Conservation (phyloP, 805 yeast species). For the Spathaspora boniae region DNA sequence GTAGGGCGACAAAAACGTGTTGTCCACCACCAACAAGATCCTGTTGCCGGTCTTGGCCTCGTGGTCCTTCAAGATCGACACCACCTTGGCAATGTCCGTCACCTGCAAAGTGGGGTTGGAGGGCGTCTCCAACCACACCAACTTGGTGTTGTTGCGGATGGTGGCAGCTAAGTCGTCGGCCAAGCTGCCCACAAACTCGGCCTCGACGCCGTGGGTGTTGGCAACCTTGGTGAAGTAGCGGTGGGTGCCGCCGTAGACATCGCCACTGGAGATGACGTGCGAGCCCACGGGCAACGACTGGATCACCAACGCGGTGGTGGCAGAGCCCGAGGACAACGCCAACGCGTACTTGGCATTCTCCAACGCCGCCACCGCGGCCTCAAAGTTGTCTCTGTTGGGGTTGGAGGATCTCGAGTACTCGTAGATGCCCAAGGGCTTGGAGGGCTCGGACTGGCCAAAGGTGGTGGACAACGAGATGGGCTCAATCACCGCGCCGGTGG, state of each 20-base stretch:
- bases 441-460: conserved; percentile 76
- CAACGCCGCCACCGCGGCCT: conserved; percentile 71
- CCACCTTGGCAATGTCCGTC: conserved; percentile 68
- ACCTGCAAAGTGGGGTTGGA: conserved; percentile 82
- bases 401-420: conserved; percentile 84
- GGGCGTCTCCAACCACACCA: conserved; percentile 88
- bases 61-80: conserved; percentile 47
- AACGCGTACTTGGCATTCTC: conserved; percentile 74
- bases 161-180: conserved; percentile 53
- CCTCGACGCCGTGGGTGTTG: conserved; percentile 68
- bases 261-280: conserved; percentile 77
- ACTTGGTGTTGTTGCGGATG: conserved; percentile 59
- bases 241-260: conserved; percentile 90
- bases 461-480: conserved; percentile 84
- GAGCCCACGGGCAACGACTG: conserved; percentile 70
- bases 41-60: conserved; percentile 45
- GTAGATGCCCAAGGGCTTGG: conserved; percentile 71
- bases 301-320: conserved; percentile 72
- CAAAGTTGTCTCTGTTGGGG: conserved; percentile 83
- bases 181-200: conserved; percentile 65
- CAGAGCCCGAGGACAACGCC: conserved; percentile 84
- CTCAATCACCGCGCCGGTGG: conserved; percentile 83
- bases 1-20: conserved; percentile 86
- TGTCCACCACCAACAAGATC: conserved; percentile 72
- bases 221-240: conserved; percentile 87